phyloP scores from a whole-genome alignment of 495 filamentous ascomycete species.

The Sporormia fimetaria region DNA sequence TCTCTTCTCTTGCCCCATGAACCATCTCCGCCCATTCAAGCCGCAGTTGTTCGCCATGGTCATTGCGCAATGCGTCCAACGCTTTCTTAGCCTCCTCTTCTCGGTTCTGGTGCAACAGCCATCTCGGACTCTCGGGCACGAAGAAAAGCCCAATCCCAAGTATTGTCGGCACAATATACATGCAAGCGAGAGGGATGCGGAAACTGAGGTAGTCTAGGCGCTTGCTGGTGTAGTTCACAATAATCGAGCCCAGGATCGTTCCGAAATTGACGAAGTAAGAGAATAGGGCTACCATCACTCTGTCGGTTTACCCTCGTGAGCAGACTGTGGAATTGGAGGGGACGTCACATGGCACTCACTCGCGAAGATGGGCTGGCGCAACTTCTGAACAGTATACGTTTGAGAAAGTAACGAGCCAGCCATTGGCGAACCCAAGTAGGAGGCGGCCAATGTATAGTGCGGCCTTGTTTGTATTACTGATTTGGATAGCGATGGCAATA shows the following conservation, averaged over 20 bases:
- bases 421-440: conserved; percentile 14
- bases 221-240: conserved; percentile 21
- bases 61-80: conserved; percentile 46
- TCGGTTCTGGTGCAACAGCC: conserved; percentile 60
- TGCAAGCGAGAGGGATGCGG: conserved; percentile 43
- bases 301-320: too few relatives aligned
- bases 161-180: conserved; percentile 45
- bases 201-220: conserved; percentile 40
- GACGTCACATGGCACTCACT: too few relatives aligned
- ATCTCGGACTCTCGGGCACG: conserved; percentile 71
- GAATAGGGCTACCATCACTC: conserved; percentile 18
- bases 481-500: conserved; percentile 14
- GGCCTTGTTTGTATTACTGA: conserved; percentile 3
- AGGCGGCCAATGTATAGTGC: conserved; percentile 17
- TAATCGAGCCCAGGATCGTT: conserved; percentile 9
- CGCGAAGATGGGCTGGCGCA: conserved; percentile 16
- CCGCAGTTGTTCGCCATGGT: conserved; percentile 1
- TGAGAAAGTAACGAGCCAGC: conserved; percentile 21
- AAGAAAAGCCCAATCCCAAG: conserved; percentile 52
- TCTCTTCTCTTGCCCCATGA: conserved; percentile 13
- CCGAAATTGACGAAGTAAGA: conserved; percentile 18
- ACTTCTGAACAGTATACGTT: conserved; percentile 18
- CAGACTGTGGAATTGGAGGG: too few relatives aligned
- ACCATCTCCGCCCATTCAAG: conserved; percentile 17
- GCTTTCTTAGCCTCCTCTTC: conserved; percentile 55